A percentile compares a stretch with the other conserved stretches of the same genome.
phyloP scores from a whole-genome alignment of 768 basidiomycete genomes.

The Podaxis sp. region DNA sequence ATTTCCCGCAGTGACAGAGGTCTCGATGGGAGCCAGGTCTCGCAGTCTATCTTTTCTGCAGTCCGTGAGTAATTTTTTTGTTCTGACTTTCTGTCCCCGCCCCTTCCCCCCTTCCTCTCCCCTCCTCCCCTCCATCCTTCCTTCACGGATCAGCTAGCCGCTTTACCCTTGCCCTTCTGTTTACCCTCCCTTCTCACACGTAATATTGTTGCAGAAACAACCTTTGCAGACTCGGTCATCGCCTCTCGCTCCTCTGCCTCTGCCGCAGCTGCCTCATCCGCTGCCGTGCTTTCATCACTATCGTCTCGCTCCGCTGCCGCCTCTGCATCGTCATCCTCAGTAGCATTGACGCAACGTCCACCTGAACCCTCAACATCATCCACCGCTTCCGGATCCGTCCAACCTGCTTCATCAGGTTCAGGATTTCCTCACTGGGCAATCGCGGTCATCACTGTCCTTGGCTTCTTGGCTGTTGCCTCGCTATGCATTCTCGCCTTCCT shows the following conservation, averaged over 20 bases:
- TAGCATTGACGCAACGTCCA: slow-evolving; percentile 18
- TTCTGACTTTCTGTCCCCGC: background rate
- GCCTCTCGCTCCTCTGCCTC: slow-evolving; percentile 50
- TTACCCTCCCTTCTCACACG: slow-evolving; percentile 9
- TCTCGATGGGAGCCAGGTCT: slow-evolving; percentile 54
- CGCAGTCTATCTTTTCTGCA: slow-evolving; percentile 73
- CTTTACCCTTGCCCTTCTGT: slow-evolving; percentile 9
- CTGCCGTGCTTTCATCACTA: slow-evolving; percentile 25
- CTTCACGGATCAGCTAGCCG: slow-evolving; percentile 6
- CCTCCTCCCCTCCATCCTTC: background rate
- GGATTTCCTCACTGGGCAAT: slow-evolving; percentile 88
- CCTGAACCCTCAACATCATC: slow-evolving; percentile 14
- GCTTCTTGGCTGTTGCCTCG: slow-evolving; percentile 76
- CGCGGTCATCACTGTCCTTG: slow-evolving; percentile 83
- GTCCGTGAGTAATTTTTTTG: slow-evolving; percentile 58
- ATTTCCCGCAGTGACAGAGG: slow-evolving; percentile 55
- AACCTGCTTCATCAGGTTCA: slow-evolving; percentile 28
- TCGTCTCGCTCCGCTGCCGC: slow-evolving; percentile 26
- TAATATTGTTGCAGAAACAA: slow-evolving; percentile 53
- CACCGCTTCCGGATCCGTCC: slow-evolving; percentile 38
- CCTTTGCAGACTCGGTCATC: slow-evolving; percentile 61
- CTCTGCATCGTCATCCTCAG: slow-evolving; percentile 32
- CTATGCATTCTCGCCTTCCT: slow-evolving; percentile 66
- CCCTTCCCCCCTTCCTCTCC: background rate
- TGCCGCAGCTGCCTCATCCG: slow-evolving; percentile 25